Base-by-base conservation (phyloP, 768 basidiomycete species). In the Podaxis sp. region DNA sequence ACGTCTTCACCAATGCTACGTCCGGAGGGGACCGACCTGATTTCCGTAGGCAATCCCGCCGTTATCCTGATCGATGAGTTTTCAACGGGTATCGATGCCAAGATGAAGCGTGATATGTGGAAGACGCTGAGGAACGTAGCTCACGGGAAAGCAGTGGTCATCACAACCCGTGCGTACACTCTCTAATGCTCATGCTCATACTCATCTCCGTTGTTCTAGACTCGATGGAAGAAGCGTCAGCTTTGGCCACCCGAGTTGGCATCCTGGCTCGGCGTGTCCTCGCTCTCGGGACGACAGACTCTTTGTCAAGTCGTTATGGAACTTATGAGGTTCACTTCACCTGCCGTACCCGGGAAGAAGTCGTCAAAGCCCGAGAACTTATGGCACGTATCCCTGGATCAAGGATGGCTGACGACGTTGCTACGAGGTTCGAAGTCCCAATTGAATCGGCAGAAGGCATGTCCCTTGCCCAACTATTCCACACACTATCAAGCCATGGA, bases 41-140 rank as follows among this genome's bases (percentile, higher is more conserved):
- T 22, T 17, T 28, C 54, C 38, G 26, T 59, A 87, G 90, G 89
- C 4, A 92, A 92, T 67, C 88, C 91, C 3, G 77, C 88, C 2
- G 91, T 92, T 2, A 76, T 93, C 2, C 80, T 93, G 22, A 92
- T 93, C 52, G 92, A 93, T 64, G 90, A 93, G 69, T 93, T 91
- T 71, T 91, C 89, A 5, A 91, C 90, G 2, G 92, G 92, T 4
- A 85, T 93, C 53, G 92, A 92, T 70, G 88, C 90, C 6, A 90
- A 87, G 72, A 92, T 87, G 80, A 93, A 92, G 73, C 78, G 92
- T 39, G 89, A 92, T 33, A 91, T 93, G 87, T 93, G 92, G 92
- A 75, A 77, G 15, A 91, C 88, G 0, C 76, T 93, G 60, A 78
- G 87, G 59, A 82, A 80, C 28, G 86, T 90, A 4, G 82, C 87